Conservation (phyloP, 1,284 basidiomycete species). For the Ustilago bromivora region DNA sequence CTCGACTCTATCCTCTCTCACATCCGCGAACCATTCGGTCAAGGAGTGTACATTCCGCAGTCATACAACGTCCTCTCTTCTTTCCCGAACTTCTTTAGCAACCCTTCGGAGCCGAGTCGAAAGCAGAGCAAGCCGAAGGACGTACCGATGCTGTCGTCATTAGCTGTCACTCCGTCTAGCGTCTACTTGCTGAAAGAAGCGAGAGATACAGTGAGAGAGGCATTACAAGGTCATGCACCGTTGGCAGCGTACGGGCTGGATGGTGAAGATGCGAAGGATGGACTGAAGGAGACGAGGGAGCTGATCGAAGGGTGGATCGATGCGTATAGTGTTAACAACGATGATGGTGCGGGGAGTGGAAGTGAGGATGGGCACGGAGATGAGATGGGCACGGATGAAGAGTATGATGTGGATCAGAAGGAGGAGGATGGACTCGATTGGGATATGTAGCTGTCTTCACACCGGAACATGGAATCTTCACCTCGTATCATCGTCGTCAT, state of each 20-base stretch:
- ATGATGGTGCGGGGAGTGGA: constrained; percentile 3
- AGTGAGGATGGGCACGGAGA: constrained; percentile 43
- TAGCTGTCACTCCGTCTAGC: constrained; percentile 50
- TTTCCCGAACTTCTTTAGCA: constrained; percentile 53
- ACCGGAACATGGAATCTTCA: background rate
- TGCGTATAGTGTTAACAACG: constrained; percentile 52
- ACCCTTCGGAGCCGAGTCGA: constrained; percentile 1
- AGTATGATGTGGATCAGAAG: constrained; percentile 53
- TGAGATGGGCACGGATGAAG: constrained; percentile 58
- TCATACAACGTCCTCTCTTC: constrained; percentile 54
- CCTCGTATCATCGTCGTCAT: background rate
- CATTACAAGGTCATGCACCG: constrained; percentile 53
- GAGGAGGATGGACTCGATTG: constrained; percentile 44
- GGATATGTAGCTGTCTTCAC: constrained; percentile 24
- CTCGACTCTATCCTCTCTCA: constrained; percentile 37
- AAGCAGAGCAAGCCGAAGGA: constrained; percentile 22
- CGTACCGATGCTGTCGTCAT: constrained; percentile 50
- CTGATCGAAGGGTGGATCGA: constrained; percentile 57
- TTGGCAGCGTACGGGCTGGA: constrained; percentile 55
- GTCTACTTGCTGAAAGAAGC: constrained; percentile 43
- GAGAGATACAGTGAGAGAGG: constrained; percentile 39
- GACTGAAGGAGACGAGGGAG: constrained; percentile 61
- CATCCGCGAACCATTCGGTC: constrained; percentile 36
- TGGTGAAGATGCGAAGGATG: constrained; percentile 50
- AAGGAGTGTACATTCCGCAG: constrained; percentile 47